A percentile compares a stretch with the other conserved stretches of the same genome.
Conservation (phyloP, 2,329 filamentous ascomycete species). For the Aspergillus sp. region DNA sequence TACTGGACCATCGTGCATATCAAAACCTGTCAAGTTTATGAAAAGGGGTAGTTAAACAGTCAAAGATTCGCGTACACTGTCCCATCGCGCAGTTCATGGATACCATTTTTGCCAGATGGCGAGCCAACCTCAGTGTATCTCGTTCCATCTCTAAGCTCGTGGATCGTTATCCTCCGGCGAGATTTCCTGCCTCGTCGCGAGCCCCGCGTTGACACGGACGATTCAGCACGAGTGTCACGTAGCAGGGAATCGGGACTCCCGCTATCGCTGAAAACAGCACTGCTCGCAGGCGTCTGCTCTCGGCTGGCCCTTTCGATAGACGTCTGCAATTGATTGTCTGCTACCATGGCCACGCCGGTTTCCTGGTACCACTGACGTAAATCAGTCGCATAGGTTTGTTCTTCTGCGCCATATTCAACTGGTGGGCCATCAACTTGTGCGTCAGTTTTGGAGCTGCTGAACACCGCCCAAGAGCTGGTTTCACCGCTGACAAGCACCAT, state of each 20-base stretch:
- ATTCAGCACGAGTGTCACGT: slow-evolving; percentile 19
- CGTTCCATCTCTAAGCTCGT: slow-evolving; percentile 43
- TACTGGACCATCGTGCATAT: not conserved
- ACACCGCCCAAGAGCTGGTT: slow-evolving; percentile 49
- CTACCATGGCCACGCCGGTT: slow-evolving; percentile 33
- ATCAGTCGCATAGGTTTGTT: slow-evolving; percentile 33
- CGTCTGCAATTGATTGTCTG: slow-evolving; percentile 35
- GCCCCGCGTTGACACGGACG: slow-evolving; percentile 21
- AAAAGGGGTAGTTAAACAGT: slow-evolving; percentile 10
- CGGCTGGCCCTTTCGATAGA: slow-evolving; percentile 30
- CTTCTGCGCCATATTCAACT: slow-evolving; percentile 40
- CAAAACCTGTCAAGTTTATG: not conserved
- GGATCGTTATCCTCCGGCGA: slow-evolving; percentile 39
- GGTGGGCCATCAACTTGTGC: slow-evolving; percentile 36
- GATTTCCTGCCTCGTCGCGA: slow-evolving; percentile 28
- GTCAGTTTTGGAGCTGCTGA: slow-evolving; percentile 28
- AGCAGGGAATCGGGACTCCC: slow-evolving; percentile 29
- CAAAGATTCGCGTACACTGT: slow-evolving; percentile 43
- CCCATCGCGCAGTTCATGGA: slow-evolving; percentile 44
- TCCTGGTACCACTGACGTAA: slow-evolving; percentile 43
- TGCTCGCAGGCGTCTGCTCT: slow-evolving; percentile 26
- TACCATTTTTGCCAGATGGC: slow-evolving; percentile 35
- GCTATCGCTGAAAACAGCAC: slow-evolving; percentile 29
- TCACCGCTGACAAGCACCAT: slow-evolving; percentile 42
- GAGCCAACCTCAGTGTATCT: slow-evolving; percentile 42